Evolutionary conservation across 2,329 filamentous ascomycete species (phyloP), one percentile per base, ranked within the genome.

Genomic region (Huntiella omanensis): DNA sequence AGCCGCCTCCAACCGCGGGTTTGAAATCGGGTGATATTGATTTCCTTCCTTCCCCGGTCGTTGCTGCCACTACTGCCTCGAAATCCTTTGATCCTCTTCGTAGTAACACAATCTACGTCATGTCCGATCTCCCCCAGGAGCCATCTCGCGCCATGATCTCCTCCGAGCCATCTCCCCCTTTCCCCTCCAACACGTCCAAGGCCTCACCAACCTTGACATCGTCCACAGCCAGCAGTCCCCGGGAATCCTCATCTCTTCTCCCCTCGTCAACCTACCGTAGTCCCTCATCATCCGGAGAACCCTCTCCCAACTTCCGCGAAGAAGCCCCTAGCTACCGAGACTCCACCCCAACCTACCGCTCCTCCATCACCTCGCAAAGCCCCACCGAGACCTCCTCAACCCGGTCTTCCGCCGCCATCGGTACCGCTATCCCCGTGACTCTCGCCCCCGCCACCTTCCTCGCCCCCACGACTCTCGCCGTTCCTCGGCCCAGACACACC

Each of bases 401-500:
- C 32, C 13, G 32, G 7, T 13, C 33, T 10, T 43, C 40, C 13
- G 32, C 28, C 6, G 40, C 11, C 16, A 15, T 43, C 15, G 33
- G 28, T 3, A 43, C 32, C 4, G n/a, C 40, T n/a, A 43, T 43
- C 11, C 40, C 40, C 40, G 34, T 43, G 7, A 13, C 12, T 15
- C 28, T 43, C 4, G 40, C 28, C 38, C 16, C 38, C 7, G 7
- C 40, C 8, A 43, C 40, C 5, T 17, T 13, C 32, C 40, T 32
- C 10, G 34, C 19, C 33, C 13, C 46, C 11, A 39, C 13, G 34
- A 16, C 44, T 15, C 42, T 40, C n/a, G 40, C 40, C 6, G 44
- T 44, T 4, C 48, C 48, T n/a, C 40, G 40, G 36, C 43, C 40
- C n/a, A 63, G 66, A n/a, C 71, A 71, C 54, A 62, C 64, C 13